Evolutionary conservation across 345 rosid genomes (phyloP), one percentile per base, ranked within the genome.

Genomic region (Eucalyptus viminalis): DNA sequence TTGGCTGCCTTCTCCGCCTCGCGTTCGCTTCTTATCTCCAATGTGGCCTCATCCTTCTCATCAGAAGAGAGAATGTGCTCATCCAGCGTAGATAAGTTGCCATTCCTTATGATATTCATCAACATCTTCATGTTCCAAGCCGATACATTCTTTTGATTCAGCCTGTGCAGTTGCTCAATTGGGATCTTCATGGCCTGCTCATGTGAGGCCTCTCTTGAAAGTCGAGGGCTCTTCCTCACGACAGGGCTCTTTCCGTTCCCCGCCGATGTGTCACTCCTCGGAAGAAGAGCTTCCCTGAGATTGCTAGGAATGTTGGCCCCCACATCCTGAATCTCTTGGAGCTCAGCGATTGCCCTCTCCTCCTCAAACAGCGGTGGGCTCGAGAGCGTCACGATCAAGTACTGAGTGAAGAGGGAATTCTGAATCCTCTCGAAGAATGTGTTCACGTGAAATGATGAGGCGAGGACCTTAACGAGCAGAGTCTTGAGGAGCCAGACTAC

Each of bases 341-440:
- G 2, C 89, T 76, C 86, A 16, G 65, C 62, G 24, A 80, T 13
- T 4, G 49, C 2, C n/a, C 62, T 45, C 58, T 67, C 85, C 25
- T 89, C 89, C n/a, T 91, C 92, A 69, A 91, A 91, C 40, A 88
- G 58, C 5, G 93, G 93, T 1, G 94, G 94, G 31, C 92, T 92
- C 1, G 89, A 92, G 67, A 94, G 93, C 2, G 88, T 90, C 89
- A 90, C 94, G 6, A 93, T 91, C 85, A 93, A 92, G 65, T 93
- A 92, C 49, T 94, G 96, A 89, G 90, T 89, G 89, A 93, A 93
- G 53, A 93, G 65, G 80, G 95, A 92, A 86, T 91, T 94, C 90
- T 92, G 95, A 90, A 94, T 93, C 67, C 96, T 90, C 44, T 94
- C 95, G 24, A 94, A 94, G 92, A 92, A 93, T 14, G 93, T 89